Conservation (phyloP, 148 eudicot species). For the Spergularia bocconei region DNA sequence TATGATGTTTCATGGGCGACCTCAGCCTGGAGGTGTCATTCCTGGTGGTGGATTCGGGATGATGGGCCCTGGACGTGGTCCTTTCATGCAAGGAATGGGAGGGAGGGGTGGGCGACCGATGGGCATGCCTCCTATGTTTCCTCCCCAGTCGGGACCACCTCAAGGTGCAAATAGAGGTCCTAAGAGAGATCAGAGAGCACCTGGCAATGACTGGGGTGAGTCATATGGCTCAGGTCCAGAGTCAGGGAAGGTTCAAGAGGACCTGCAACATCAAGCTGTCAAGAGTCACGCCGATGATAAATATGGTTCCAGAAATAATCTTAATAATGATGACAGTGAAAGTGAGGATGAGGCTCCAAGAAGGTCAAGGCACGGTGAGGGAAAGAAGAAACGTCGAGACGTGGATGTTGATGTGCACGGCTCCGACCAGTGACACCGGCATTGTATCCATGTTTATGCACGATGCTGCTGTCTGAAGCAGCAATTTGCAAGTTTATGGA, state of each 20-base stretch:
- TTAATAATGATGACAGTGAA: constrained; percentile 72
- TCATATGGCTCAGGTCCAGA: constrained; percentile 48
- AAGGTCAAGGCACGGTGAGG: constrained; percentile 89
- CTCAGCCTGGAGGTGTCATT: constrained; percentile 52
- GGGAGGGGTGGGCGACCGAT: constrained; percentile 62
- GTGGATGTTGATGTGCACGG: constrained; percentile 43
- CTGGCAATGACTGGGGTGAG: constrained; percentile 51
- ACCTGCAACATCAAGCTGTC: constrained; percentile 37
- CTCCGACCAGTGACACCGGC: constrained; percentile 18
- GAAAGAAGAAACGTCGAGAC: constrained; percentile 77
- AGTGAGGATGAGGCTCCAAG: constrained; percentile 98
- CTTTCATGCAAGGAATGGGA: constrained; percentile 75
- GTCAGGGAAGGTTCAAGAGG: constrained; percentile 58
- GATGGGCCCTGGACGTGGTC: constrained; percentile 83
- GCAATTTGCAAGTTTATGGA: neutral
- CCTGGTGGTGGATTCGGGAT: constrained; percentile 81
- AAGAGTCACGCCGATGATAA: constrained; percentile 45
- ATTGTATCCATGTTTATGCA: neutral
- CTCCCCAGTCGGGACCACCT: constrained; percentile 43
- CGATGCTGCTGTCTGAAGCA: no score
- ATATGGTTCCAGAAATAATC: constrained; percentile 44
- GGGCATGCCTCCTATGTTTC: constrained; percentile 51
- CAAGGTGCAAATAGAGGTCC: constrained; percentile 41
- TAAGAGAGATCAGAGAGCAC: constrained; percentile 54
- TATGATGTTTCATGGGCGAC: constrained; percentile 83